Percentiles rank a stretch among this genome's conserved stretches.
These are phyloP conservation scores for Ustilago shanxiensis DNA, from an alignment of 1,284 basidiomycete species.

Conservation along the genomic window DNA sequence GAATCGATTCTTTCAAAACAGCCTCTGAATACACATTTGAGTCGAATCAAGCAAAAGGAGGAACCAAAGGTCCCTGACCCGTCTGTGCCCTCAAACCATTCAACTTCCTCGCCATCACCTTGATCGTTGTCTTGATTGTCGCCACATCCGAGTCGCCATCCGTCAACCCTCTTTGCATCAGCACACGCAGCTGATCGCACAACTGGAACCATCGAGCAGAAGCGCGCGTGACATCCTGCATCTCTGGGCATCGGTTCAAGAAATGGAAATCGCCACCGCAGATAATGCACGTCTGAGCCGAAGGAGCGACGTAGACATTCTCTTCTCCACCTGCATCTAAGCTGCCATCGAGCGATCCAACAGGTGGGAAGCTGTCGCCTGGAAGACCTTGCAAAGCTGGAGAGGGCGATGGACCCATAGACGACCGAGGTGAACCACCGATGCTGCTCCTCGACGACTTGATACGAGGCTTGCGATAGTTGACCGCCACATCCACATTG, in stretches of 20 bases:
- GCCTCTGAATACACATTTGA: neutral
- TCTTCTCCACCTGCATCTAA: conserved; percentile 7
- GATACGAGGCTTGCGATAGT: conserved; percentile 28
- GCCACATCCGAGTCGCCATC: conserved; percentile 38
- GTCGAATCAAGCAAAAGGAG: conserved; percentile 22
- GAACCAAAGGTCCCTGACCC: conserved; percentile 20
- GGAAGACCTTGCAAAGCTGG: conserved; percentile 7
- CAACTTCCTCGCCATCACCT: conserved; percentile 42
- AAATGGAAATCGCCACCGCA: conserved; percentile 48
- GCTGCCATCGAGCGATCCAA: conserved; percentile 1
- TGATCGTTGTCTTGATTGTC: conserved; percentile 41
- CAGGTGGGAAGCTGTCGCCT: conserved; percentile 4
- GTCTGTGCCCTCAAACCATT: conserved; percentile 18
- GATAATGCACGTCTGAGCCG: conserved; percentile 43
- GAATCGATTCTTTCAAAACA: neutral
- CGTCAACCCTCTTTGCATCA: conserved; percentile 18
- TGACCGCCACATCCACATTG: conserved; percentile 36
- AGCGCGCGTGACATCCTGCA: conserved; percentile 33
- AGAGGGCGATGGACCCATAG: conserved; percentile 21
- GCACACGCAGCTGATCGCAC: conserved; percentile 29
- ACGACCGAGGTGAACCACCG: conserved; percentile 27
- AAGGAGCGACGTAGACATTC: conserved; percentile 4
- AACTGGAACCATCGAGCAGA: conserved; percentile 43
- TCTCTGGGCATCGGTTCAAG: conserved; percentile 40
- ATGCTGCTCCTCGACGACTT: conserved; percentile 30